Base-by-base conservation (phyloP, 2,329 filamentous ascomycete species). In the Diaporthe sp. region DNA sequence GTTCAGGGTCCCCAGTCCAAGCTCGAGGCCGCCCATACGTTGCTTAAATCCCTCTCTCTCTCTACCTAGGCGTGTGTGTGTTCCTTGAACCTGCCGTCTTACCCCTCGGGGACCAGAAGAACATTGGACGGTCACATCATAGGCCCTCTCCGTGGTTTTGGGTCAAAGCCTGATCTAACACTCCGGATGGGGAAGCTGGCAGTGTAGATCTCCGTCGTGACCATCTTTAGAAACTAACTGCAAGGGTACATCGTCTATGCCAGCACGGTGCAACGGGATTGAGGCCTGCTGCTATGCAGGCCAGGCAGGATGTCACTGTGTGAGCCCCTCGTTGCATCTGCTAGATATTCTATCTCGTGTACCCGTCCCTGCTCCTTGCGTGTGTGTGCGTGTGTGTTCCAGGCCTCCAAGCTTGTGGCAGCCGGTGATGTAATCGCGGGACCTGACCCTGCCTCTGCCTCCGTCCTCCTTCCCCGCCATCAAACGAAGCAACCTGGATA, bases 391-490 rank as follows among this genome's bases (percentile, higher is more conserved):
- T 34, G 34, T 46, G 53, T 34, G 53, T 46, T 46, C 59, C 42
- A 67, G 42, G 19, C 22, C 62, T 25, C 62, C 57, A 51, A 37
- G 62, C 44, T 51, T 68, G 62, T 53, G 62, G 51, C 31, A 37
- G 44, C 17, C 44, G 62, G 62, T 68, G 62, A 68, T 68, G 62
- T 68, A 68, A 68, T 68, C 8, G 62, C 44, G 1, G 31, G 61
- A 51, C 46, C 17, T 34, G 44, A 37, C 44, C 62, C 28, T 68
- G 44, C n/a, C 17, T 19, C 22, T n/a, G 15, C 25, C 8, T 5
- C 59, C n/a, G 4, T 22, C 3, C 17, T 6, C 28, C 53, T 13
- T 19, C 37, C 19, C 31, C 31, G 34, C 57, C 19, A n/a, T 6
- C n/a, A 3, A 4, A 12, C 34, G 25, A 9, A 3, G 12, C 34